Conservation (phyloP, 2,329 filamentous ascomycete genomes). For the Pyrenochaeta sp. region DNA sequence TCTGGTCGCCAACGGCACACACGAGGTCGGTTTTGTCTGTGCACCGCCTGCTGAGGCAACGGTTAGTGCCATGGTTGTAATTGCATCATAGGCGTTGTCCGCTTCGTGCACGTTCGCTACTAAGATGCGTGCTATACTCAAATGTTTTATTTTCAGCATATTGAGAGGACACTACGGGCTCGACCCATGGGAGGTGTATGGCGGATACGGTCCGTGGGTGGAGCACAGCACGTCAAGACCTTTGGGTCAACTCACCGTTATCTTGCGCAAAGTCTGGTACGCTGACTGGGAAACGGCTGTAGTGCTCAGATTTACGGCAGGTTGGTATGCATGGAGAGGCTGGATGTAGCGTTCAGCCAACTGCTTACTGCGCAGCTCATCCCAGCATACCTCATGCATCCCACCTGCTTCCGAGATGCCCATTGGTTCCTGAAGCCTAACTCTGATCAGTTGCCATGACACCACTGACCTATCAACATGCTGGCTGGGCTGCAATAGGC, state of each 20-base stretch:
- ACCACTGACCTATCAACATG: slow-evolving; percentile 18
- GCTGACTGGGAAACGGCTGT: slow-evolving; percentile 12
- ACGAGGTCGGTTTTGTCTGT: slow-evolving; percentile 7
- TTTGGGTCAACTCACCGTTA: background rate
- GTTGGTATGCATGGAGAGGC: slow-evolving; percentile 11
- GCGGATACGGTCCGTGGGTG: background rate
- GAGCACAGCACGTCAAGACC: background rate
- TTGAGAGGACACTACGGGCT: background rate
- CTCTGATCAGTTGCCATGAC: slow-evolving; percentile 23
- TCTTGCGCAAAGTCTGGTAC: slow-evolving; percentile 1
- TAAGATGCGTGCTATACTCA: slow-evolving; percentile 8
- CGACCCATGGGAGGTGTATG: background rate
- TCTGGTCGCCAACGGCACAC: slow-evolving; percentile 12
- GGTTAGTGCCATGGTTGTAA: slow-evolving; percentile 6
- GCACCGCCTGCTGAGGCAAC: slow-evolving; percentile 5
- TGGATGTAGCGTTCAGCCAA: slow-evolving; percentile 10
- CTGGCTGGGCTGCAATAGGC: slow-evolving; percentile 14
- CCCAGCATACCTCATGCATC: slow-evolving; percentile 27
- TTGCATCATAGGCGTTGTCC: slow-evolving; percentile 18
- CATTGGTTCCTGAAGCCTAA: slow-evolving; percentile 15
- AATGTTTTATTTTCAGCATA: background rate
- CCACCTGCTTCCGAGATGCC: slow-evolving; percentile 6
- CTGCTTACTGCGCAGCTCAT: slow-evolving; percentile 22
- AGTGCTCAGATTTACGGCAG: slow-evolving; percentile 4
- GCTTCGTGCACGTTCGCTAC: background rate